Percentiles rank a stretch among this genome's conserved stretches.
phyloP scores from a whole-genome alignment of 2,329 filamentous ascomycete species.

The Trichoderma atrobrunneum region DNA sequence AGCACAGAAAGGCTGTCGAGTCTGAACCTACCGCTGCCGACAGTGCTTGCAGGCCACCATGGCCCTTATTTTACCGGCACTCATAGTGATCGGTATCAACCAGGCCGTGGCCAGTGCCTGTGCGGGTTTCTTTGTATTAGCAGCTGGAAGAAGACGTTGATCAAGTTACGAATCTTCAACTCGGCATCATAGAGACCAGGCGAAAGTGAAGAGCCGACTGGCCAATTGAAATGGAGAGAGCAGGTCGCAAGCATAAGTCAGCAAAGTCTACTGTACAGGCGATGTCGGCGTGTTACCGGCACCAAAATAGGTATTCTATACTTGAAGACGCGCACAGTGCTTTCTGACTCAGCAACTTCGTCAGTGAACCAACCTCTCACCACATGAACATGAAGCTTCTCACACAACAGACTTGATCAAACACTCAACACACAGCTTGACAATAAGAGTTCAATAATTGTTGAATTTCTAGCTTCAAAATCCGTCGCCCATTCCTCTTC shows the following conservation, averaged over 20 bases:
- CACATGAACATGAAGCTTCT: neutral
- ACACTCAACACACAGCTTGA: neutral
- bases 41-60: conserved; percentile 15
- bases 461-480: neutral
- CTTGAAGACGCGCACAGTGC: neutral
- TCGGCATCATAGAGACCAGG: neutral
- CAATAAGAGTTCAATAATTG: neutral
- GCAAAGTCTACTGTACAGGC: neutral
- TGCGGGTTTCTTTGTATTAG: neutral
- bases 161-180: neutral
- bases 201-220: neutral
- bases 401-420: neutral
- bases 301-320: neutral
- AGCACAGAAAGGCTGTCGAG: neutral
- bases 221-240: neutral
- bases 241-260: neutral
- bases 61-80: neutral
- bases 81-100: neutral
- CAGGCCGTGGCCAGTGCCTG: neutral
- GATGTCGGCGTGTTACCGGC: rapidly evolving
- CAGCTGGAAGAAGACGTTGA: neutral
- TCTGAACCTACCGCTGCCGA: conserved; percentile 14
- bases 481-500: neutral
- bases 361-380: neutral
- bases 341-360: neutral